These are phyloP conservation scores for Asparagopsis taxiformis DNA, from an alignment of 31 red algal species.

Conservation along the genomic window DNA sequence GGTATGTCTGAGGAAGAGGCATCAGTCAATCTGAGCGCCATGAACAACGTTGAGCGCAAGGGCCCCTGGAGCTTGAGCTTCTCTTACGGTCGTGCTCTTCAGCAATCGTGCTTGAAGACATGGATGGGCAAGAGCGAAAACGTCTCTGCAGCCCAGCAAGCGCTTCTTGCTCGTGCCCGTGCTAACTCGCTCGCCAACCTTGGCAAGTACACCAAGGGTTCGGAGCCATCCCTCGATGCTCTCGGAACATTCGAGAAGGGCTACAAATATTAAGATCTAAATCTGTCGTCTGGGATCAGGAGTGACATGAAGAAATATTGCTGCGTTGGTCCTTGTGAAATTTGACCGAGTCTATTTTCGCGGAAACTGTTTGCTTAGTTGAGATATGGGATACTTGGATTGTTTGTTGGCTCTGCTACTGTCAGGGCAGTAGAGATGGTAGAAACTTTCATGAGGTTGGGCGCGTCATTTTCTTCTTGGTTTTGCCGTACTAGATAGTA, in stretches of 20 bases:
- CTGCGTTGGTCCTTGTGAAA: background rate
- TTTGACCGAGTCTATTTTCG: background rate
- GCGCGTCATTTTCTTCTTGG: background rate
- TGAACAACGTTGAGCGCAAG: slow-evolving; percentile 91
- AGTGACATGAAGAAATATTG: background rate
- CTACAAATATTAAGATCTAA: slow-evolving; percentile 93
- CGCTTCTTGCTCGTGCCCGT: slow-evolving; percentile 88
- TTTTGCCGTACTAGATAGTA: too few species aligned
- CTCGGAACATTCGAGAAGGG: slow-evolving; percentile 96
- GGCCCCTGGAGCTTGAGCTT: slow-evolving; percentile 97
- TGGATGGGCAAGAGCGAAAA: slow-evolving; percentile 97
- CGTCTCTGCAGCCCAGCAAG: slow-evolving; percentile 84
- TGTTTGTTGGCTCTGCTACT: background rate
- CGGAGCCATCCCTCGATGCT: slow-evolving; percentile 90
- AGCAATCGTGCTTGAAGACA: slow-evolving; percentile 97
- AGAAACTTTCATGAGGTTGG: background rate
- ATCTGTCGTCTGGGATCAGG: background rate
- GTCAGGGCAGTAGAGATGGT: background rate
- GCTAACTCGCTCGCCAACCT: slow-evolving; percentile 93
- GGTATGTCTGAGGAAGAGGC: slow-evolving; percentile 99
- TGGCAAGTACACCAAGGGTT: slow-evolving; percentile 93
- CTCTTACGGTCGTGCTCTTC: slow-evolving; percentile 95
- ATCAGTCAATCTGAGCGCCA: slow-evolving; percentile 91
- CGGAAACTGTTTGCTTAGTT: background rate
- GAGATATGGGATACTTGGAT: background rate